Evolutionary conservation across 805 yeast species (phyloP), one percentile per base, ranked within the genome.

Genomic region (Starmerella geochares): DNA sequence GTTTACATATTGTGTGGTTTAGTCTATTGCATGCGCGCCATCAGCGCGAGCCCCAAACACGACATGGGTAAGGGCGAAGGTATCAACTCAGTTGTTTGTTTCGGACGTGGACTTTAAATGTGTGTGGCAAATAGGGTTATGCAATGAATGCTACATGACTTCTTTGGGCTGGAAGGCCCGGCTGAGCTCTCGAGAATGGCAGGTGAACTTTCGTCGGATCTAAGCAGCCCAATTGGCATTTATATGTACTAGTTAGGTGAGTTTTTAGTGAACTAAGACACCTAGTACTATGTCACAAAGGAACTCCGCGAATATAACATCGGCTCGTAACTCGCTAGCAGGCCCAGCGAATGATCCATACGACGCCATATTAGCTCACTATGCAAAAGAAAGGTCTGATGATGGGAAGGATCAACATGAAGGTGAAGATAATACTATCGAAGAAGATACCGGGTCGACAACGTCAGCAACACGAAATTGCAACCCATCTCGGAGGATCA

Each of bases 1-100:
- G 44, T 40, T 40, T 40, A 40, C 44, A n/a, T 40, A n/a, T 27
- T 40, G 44, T 40, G 44, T 16, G 11, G 14, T 40, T 40, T 40
- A 40, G 44, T 40, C 44, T 38, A 33, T 33, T 21, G 16, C 37
- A 16, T 33, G 37, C 37, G 21, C 37, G 21, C 37, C 37, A 33
- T 33, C 21, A 33, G 37, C 37, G 37, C 37, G 37, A 16, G 37
- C 37, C 37, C 16, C 21, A 13, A 33, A 7, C 9, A 2, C 8
- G 6, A 6, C 19, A 3, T 7, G 24, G 39, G 39, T 20, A 20
- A 36, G 39, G 39, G n/a, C 19, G 23, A 21, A 36, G 25, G 16
- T 13, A 32, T 32, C n/a, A 14, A 32, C 20, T 32, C 36, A 32
- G 36, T 19, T 6, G 28, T 25, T 7, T 7, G 28, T 25, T 25